Base-by-base conservation (phyloP, 2,329 filamentous ascomycete genomes). In the Ampelomyces quisqualis region DNA sequence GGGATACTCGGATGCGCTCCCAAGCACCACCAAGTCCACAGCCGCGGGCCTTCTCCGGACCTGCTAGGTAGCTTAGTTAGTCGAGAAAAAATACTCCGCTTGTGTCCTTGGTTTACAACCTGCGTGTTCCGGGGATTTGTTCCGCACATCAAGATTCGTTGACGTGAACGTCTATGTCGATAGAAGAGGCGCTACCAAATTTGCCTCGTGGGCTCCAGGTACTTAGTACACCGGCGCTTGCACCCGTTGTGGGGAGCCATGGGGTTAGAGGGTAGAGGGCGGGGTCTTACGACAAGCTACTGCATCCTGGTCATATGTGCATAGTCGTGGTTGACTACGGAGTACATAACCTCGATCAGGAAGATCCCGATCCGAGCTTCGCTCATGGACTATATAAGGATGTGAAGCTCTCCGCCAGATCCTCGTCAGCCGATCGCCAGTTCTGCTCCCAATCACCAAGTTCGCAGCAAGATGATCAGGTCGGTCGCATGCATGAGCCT, bases 1-100 rank as follows among this genome's bases (percentile, higher is more conserved):
- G 49, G 49, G 46, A 52, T 58, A 44, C 41, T 60, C 60, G 60
- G 58, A 34, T n/a, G n/a, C n/a, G n/a, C 15, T 29, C 34, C 27
- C 31, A 35, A 29, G 38, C 48, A 39, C 42, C 43, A 38, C 37
- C 29, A 35, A 40, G 34, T 18, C 31, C 43, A 36, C 31, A 31
- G 19, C 22, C 32, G 39, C 47, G 53, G 42, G 39, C 38, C 37
- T 45, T 49, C 43, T 47, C 39, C 51, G 50, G 54, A 49, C 36
- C 55, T 52, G 32, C 28, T 34, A 38, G 23, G 28, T 45, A 17
- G 43, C 40, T n/a, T 26, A 34, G 35, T 20, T 18, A 17, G 24
- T 21, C 32, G 17, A 18, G 28, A 31, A 31, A 31, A 31, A 10
- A 5, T 20, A 11, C 15, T 31, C 19, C 17, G 29, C 5, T 19